Percentiles rank a stretch among this genome's conserved stretches.
Conservation (phyloP, 2,329 filamentous ascomycete genomes). For the Cladosporium cucumerinum region DNA sequence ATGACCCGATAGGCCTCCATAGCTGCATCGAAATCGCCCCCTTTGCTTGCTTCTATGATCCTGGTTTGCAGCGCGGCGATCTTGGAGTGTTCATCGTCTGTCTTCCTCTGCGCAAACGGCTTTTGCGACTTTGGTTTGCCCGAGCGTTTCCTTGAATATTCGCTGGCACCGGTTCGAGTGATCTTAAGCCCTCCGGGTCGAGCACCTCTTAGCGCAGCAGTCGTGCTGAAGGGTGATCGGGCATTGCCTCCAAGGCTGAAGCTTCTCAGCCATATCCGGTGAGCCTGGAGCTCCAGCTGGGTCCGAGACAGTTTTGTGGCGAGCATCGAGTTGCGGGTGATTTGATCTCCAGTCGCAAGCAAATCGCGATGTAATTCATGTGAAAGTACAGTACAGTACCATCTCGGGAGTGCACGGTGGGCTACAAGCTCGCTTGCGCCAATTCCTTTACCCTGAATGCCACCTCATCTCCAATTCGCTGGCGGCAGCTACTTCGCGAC, state of each 20-base stretch:
- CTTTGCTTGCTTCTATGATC: not conserved
- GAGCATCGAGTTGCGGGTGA: constrained; percentile 16
- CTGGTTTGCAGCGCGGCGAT: not conserved
- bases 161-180: not conserved
- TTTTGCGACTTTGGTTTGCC: not conserved
- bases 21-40: not conserved
- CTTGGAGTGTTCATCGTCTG: not conserved
- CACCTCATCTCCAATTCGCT: constrained; percentile 6
- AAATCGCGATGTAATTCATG: not conserved
- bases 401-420: constrained; percentile 2
- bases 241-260: constrained; percentile 18
- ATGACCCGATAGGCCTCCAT: constrained; percentile 2
- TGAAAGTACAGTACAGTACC: not conserved
- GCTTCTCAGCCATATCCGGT: constrained; percentile 24
- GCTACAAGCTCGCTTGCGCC: not conserved
- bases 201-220: not conserved
- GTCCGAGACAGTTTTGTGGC: constrained; percentile 18
- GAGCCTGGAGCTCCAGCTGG: constrained; percentile 25
- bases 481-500: not conserved
- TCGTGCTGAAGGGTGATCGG: not conserved
- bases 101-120: not conserved
- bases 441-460: constrained; percentile 4
- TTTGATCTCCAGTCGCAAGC: constrained; percentile 18
- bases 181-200: not conserved
- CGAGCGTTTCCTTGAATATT: not conserved